Percentiles rank a stretch among this genome's conserved stretches.
phyloP scores from a whole-genome alignment of 192 early-diverging fungal genomes.

The Powellomyces hirtus region DNA sequence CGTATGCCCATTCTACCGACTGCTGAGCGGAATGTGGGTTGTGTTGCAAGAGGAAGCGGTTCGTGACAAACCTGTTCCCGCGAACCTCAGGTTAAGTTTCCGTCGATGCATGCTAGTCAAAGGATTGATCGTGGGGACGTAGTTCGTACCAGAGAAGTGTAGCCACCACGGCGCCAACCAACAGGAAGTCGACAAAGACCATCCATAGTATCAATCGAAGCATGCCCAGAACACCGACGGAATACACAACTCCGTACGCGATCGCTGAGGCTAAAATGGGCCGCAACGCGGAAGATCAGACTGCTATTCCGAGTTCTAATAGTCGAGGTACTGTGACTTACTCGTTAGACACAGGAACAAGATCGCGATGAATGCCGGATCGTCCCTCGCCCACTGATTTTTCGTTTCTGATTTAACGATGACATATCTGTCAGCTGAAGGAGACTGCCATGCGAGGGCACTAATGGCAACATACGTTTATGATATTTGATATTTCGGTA shows the following conservation, averaged over 20 bases:
- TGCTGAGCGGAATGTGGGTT: slow-evolving; percentile 79
- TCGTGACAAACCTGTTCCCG: slow-evolving; percentile 69
- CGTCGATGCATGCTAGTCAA: no score
- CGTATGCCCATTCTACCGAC: slow-evolving; percentile 92
- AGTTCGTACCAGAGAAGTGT: slow-evolving; percentile 67
- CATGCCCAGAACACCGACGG: slow-evolving; percentile 62
- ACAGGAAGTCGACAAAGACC: slow-evolving; percentile 78
- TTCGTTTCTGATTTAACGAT: slow-evolving; percentile 86
- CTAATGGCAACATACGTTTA: slow-evolving; percentile 76
- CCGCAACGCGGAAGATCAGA: background rate
- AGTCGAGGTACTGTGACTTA: no score
- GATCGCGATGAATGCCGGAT: slow-evolving; percentile 90
- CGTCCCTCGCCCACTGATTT: slow-evolving; percentile 97
- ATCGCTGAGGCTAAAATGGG: slow-evolving; percentile 65
- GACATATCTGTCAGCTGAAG: background rate
- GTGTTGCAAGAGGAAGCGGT: slow-evolving; percentile 77
- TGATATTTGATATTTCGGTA: slow-evolving; percentile 96
- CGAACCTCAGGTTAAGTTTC: no score
- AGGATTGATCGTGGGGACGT: background rate
- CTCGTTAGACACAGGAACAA: slow-evolving; percentile 62
- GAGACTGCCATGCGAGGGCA: no score
- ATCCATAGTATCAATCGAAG: slow-evolving; percentile 76
- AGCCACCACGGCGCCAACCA: slow-evolving; percentile 68
- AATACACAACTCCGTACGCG: slow-evolving; percentile 80
- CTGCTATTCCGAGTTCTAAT: no score